Conservation (phyloP, 352 stramenopile species). For the Globisporangium okanoganense region DNA sequence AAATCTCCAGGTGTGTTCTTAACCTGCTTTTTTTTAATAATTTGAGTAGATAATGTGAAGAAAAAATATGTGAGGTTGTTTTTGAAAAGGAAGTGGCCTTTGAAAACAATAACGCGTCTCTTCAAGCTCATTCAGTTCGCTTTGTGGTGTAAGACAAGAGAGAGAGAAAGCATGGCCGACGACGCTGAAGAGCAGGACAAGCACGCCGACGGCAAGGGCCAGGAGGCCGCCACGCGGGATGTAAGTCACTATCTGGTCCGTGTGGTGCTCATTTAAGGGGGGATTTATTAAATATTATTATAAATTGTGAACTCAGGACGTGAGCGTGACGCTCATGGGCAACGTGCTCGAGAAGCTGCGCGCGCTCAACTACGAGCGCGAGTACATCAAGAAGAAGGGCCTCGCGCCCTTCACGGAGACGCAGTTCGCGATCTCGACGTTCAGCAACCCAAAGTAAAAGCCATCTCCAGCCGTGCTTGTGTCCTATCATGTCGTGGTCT, state of each 20-base stretch:
- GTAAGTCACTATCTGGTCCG: no score
- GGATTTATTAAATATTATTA: no score
- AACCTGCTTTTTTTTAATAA: neutral
- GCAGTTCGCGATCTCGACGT: conserved; percentile 59
- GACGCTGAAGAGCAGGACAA: conserved; percentile 26
- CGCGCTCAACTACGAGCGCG: conserved; percentile 73
- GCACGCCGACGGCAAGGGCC: conserved; percentile 15
- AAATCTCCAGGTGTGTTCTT: neutral
- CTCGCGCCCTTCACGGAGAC: conserved; percentile 66
- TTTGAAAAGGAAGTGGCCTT: neutral
- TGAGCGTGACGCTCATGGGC: conserved; percentile 77
- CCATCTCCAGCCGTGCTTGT: no score
- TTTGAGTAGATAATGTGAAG: conserved; percentile 3
- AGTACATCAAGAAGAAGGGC: conserved; percentile 73
- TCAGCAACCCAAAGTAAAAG: conserved; percentile 41
- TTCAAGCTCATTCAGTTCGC: neutral
- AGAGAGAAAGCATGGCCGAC: conserved; percentile 17
- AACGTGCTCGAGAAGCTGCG: conserved; percentile 84
- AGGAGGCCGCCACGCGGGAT: conserved; percentile 22
- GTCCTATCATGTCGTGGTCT: neutral
- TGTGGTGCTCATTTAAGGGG: no score
- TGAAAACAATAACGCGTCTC: neutral
- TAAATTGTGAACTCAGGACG: no score
- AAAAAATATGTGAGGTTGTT: neutral
- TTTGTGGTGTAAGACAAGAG: neutral